Base-by-base conservation (phyloP, 805 yeast species). In the Spencermartinsiella europaea region DNA sequence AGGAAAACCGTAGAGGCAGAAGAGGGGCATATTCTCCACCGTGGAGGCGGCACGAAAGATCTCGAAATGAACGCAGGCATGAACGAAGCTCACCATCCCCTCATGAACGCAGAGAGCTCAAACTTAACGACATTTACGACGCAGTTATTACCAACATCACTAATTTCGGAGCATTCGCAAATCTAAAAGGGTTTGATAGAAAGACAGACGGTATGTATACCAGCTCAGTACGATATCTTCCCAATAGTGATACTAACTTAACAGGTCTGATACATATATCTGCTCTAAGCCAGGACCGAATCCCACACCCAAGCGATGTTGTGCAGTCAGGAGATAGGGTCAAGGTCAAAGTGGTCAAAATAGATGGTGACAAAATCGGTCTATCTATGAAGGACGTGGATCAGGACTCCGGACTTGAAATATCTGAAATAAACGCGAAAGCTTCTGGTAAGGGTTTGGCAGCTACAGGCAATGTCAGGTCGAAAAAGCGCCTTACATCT, bases 151-250 rank as follows among this genome's bases (percentile, higher is more conserved):
- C 70, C 40, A 77, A 76, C 38, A 55, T 85, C 1, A 79, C 80
- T 37, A 63, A 75, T 1, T 90, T 80, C 64, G 97, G 98, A 0
- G 95, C 88, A 1, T 91, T 90, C 60, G 75, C 88, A 0, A 64
- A 76, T 7, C 61, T 90, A 1, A 52, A 63, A 4, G 77, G 73
- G 0, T 57, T 71, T 2, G 47, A 57, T 34, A 58, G 60, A 12
- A 52, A 51, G 20, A 60, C 62, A 17, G 79, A 69, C 55, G n/a
- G n/a, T n/a, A 95, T 46, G 20, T 33, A 41, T 38, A 5, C 15
- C 12, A 17, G 5, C n/a, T 14, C 4, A 3, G 5, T 20, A 4
- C 15, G 20, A 8, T 41, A 25, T 14, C 21, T 10, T 12, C 25
- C 7, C 16, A 10, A 17, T n/a, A n/a, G n/a, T 14, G 15, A 21